Evolutionary conservation across 345 rosid species (phyloP).

Genomic region (Brassica nigra): DNA sequence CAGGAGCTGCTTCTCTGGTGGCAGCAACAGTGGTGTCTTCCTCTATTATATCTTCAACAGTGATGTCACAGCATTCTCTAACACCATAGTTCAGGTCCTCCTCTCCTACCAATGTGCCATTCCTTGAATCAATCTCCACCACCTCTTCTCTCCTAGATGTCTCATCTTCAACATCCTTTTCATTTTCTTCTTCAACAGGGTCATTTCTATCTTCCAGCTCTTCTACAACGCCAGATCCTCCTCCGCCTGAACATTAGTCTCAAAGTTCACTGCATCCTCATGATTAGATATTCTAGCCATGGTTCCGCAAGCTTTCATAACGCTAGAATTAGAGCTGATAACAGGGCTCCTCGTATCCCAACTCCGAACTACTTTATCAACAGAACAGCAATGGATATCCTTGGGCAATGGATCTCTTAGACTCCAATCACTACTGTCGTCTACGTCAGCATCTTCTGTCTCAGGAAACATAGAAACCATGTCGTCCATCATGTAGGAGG

Average conservation of each 20-base stretch:
- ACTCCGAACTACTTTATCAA: constrained; percentile 12
- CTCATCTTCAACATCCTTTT: no score
- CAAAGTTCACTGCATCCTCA: neutral
- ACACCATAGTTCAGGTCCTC: no score
- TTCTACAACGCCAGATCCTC: no score
- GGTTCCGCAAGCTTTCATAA: constrained; percentile 30
- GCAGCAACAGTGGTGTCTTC: neutral
- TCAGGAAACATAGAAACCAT: constrained; percentile 15
- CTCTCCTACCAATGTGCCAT: no score
- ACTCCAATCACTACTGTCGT: constrained; percentile 3
- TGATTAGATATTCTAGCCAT: constrained; percentile 2
- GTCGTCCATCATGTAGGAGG: neutral
- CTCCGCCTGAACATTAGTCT: no score
- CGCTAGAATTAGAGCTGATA: constrained; percentile 9
- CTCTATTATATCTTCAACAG: constrained; percentile 2
- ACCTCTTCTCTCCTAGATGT: no score
- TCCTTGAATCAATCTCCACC: no score
- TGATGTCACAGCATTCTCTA: neutral
- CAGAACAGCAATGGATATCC: constrained; percentile 15
- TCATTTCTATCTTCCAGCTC: no score
- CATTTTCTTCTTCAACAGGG: no score
- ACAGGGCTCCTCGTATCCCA: constrained; percentile 8
- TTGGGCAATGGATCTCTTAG: neutral
- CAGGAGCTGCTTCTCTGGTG: neutral
- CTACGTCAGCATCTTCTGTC: neutral